Base-by-base conservation (phyloP, 2,329 filamentous ascomycete species). In the Orbilia brochopaga region DNA sequence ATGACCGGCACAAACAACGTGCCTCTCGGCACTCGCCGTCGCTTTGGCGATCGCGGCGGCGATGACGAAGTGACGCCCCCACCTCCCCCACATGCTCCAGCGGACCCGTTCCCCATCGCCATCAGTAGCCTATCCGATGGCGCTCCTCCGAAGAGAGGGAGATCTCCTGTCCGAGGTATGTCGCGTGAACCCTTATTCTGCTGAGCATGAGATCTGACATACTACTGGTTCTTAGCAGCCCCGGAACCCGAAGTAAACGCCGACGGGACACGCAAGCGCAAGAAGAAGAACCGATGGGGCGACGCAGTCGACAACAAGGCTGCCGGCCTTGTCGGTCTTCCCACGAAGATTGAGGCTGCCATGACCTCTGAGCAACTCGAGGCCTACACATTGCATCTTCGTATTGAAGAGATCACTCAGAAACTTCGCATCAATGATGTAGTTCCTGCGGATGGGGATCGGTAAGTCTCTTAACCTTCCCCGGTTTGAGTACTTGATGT, bases 351-450 rank as follows among this genome's bases (percentile, higher is more conserved):
- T 80, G 88, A 93, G 81, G 92, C 92, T 74, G 92, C 93, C 81
- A 99, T 99, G 92, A 99, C 94, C 63, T 93, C 89, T 79, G 94
- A 99, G 81, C 94, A 99, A 84, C 87, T 97, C 62, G 94, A 99
- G 80, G 94, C 94, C 19, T 99, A 99, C 80, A 94, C 92, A 21
- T 84, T 97, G 76, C 93, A 99, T 82, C 83, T 99, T 78, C 91
- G 94, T 78, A 97, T 99, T 78, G 93, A 99, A 81, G 94, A 99
- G 81, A 99, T 99, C 78, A 97, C 92, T 79, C 93, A 99, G 83
- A 99, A 99, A 85, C 87, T 99, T 76, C 90, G 93, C 78, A 99
- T 99, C 81, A 95, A 97, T 82, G 94, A 99, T 84, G 94, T 99
- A 61, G 94, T 99, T 74, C 94, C 94, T 69, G 91, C 91, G 76